These are phyloP conservation scores for Pholiota molesta DNA, from an alignment of 768 basidiomycete species.

Conservation along the genomic window DNA sequence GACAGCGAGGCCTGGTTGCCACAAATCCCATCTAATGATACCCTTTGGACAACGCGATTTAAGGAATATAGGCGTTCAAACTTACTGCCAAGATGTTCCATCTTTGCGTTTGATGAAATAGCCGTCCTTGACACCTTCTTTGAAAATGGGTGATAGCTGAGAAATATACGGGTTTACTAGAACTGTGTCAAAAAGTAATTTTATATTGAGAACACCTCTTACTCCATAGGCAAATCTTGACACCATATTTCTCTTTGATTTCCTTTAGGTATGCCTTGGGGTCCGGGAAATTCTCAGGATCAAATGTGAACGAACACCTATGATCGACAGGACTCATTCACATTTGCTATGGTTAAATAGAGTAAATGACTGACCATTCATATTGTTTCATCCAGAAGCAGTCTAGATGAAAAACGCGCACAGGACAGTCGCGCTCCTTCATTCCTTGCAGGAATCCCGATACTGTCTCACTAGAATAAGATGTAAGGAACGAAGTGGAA, in stretches of 20 bases:
- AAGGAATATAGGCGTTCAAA: constrained; percentile 9
- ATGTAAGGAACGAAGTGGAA: constrained; percentile 76
- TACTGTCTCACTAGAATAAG: constrained; percentile 69
- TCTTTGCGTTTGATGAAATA: constrained; percentile 73
- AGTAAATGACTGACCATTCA: constrained; percentile 49
- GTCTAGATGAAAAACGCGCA: constrained; percentile 76
- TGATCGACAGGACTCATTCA: constrained; percentile 25
- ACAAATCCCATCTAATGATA: constrained; percentile 28
- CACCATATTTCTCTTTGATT: constrained; percentile 62
- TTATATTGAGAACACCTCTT: constrained; percentile 18
- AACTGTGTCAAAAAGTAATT: background rate
- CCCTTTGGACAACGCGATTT: constrained; percentile 7
- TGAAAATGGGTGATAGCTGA: constrained; percentile 69
- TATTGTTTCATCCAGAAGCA: constrained; percentile 81
- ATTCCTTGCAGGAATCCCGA: constrained; percentile 73
- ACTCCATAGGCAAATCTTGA: constrained; percentile 80
- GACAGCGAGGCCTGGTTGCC: constrained; percentile 49
- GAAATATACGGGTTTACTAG: constrained; percentile 76
- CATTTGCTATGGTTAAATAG: background rate
- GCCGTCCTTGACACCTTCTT: constrained; percentile 66
- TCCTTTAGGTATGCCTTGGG: constrained; percentile 64
- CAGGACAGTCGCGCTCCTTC: constrained; percentile 60
- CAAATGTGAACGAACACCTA: constrained; percentile 78
- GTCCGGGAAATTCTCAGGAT: constrained; percentile 76
- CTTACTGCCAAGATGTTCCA: constrained; percentile 70